phyloP scores from a whole-genome alignment of 75 land plant genomes.

The Pinus albicaulis region DNA sequence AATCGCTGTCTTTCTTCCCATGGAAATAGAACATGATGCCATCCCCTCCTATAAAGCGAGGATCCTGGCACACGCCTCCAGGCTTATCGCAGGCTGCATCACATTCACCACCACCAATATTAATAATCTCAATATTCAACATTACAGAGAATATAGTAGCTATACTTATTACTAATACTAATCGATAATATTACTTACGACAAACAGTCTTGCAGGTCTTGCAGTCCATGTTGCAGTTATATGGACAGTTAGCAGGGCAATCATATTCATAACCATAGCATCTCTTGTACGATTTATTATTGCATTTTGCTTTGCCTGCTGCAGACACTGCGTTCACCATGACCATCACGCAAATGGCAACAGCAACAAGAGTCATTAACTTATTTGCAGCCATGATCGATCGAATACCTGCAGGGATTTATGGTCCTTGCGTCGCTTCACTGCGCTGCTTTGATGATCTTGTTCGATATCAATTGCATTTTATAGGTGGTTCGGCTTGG shows the following conservation, averaged over 20 bases:
- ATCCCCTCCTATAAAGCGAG: slow-evolving; percentile 32
- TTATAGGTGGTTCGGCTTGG: too few species aligned
- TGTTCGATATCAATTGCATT: too few species aligned
- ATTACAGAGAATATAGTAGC: background rate
- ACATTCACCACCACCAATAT: background rate
- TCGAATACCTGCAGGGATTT: too few species aligned
- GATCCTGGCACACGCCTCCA: slow-evolving; percentile 29
- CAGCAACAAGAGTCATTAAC: background rate
- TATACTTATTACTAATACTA: background rate
- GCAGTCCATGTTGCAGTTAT: background rate
- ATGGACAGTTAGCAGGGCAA: background rate
- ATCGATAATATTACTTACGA: background rate
- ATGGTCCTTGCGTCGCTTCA: too few species aligned
- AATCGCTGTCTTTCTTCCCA: slow-evolving; percentile 18
- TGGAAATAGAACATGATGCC: slow-evolving; percentile 34
- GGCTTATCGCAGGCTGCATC: slow-evolving; percentile 7
- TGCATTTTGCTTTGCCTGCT: background rate
- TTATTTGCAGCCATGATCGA: too few species aligned
- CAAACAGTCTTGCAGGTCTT: background rate
- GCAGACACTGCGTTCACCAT: background rate
- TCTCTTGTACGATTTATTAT: background rate
- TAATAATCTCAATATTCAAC: background rate
- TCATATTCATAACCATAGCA: background rate
- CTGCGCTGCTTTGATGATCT: too few species aligned
- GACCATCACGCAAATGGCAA: background rate